Base-by-base conservation (phyloP, 2,329 filamentous ascomycete species). In the Ascocoryne sarcoides region DNA sequence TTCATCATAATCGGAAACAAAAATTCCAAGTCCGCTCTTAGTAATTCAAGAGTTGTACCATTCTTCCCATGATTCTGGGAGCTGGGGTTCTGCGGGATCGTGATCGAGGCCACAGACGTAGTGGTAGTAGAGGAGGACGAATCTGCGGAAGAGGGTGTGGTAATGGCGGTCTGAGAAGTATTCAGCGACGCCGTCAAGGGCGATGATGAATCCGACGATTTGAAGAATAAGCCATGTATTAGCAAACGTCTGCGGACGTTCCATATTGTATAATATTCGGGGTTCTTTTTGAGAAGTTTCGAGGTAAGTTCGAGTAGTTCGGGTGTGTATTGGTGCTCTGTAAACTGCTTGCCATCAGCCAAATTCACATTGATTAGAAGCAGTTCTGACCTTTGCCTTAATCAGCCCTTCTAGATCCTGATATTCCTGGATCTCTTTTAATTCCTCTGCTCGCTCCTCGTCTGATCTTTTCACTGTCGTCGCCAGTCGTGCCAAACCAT, bases 231-330 rank as follows among this genome's bases (percentile, higher is more conserved):
- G 55, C 57, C 56, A 68, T 67, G 73, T 44, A 65, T 73, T 71
- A 81, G 68, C 64, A 75, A 80, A 56, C 75, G 74, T 55, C 92
- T 82, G 59, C 92, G 82, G 66, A 82, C 75, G 70, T 93, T 93
- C 86, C 86, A 93, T 72, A 87, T 74, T 42, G 86, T 90, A 66
- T 92, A 92, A 68, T 89, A 89, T 63, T 93, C 86, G 18, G 86
- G 86, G 61, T 93, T 93, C 54, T 81, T 73, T 34, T 72, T 73
- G 39, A 90, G 71, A 32, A 92, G 73, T 51, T 76, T 78, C n/a
- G 82, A 79, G 23, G 82, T 84, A 40, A 84, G 72, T 47, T 74
- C 65, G 53, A 89, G 75, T 30, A 78, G 73, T 41, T 76, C 68
- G 40, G 66, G 52, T 5, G 58, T 61, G 37, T 61, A 59, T 46